A percentile compares a stretch with the other conserved stretches of the same genome.
phyloP scores from a whole-genome alignment of 2,329 filamentous ascomycete species.

The Fusarium anthophilum region DNA sequence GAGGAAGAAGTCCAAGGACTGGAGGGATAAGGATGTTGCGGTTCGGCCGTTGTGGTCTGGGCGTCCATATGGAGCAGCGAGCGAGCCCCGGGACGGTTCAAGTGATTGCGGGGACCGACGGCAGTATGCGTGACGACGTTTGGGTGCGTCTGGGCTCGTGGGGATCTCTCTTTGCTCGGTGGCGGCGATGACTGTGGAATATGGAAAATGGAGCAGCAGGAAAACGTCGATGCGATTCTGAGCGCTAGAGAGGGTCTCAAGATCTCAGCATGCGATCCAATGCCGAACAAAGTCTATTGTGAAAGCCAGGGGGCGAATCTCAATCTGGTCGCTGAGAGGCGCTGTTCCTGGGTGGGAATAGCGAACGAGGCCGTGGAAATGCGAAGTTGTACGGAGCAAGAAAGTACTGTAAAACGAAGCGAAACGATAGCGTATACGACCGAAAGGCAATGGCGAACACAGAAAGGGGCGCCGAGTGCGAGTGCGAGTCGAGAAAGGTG shows the following conservation, averaged over 20 bases:
- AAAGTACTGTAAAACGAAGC: constrained; percentile 21
- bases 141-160: constrained; percentile 27
- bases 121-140: constrained; percentile 37
- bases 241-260: constrained; percentile 16
- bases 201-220: constrained; percentile 19
- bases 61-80: constrained; percentile 52
- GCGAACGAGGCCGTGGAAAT: constrained; percentile 28
- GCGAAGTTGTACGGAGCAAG: constrained; percentile 18
- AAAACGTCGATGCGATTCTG: constrained; percentile 24
- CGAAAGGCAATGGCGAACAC: constrained; percentile 21
- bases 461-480: constrained; percentile 23
- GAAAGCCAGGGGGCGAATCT: constrained; percentile 35
- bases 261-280: constrained; percentile 39
- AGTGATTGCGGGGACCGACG: constrained; percentile 37
- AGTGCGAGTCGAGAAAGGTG: constrained; percentile 6
- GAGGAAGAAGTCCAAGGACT: constrained; percentile 45
- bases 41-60: constrained; percentile 50
- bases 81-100: constrained; percentile 42
- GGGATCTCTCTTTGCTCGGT: constrained; percentile 24
- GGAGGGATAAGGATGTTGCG: constrained; percentile 51
- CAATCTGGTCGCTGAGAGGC: constrained; percentile 34
- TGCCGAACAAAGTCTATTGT: constrained; percentile 23
- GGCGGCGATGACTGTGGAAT: constrained; percentile 29
- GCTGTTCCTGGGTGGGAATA: constrained; percentile 41
- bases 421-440: constrained; percentile 27